phyloP scores from a whole-genome alignment of 768 basidiomycete genomes.

The Jaapia argillacea region DNA sequence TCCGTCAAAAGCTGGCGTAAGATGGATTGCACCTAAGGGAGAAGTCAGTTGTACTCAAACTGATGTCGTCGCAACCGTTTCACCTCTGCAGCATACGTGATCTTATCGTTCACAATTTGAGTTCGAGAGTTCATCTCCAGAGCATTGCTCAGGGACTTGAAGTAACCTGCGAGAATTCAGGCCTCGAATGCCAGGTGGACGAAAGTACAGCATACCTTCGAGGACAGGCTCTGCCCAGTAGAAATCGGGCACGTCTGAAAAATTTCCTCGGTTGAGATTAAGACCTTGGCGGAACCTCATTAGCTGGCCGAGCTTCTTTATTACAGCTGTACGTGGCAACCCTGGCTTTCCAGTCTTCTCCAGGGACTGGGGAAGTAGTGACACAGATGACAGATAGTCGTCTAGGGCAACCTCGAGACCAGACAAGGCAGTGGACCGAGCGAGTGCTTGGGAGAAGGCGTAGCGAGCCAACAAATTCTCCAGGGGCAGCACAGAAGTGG shows the following conservation, averaged over 20 bases:
- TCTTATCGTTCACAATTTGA: slow-evolving; percentile 81
- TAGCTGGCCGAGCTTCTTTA: slow-evolving; percentile 86
- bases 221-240: slow-evolving; percentile 93
- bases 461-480: slow-evolving; percentile 81
- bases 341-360: slow-evolving; percentile 78
- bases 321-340: slow-evolving; percentile 69
- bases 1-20: slow-evolving; percentile 84
- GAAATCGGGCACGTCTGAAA: slow-evolving; percentile 82
- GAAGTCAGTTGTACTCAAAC: background rate
- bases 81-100: slow-evolving; percentile 80
- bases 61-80: background rate
- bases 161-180: slow-evolving; percentile 71
- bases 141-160: slow-evolving; percentile 76
- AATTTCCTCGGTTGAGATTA: slow-evolving; percentile 84
- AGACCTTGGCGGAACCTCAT: slow-evolving; percentile 89
- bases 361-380: slow-evolving; percentile 65
- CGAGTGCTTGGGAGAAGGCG: slow-evolving; percentile 85
- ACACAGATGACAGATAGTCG: slow-evolving; percentile 74
- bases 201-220: too few species aligned
- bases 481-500: slow-evolving; percentile 44
- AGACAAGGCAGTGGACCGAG: slow-evolving; percentile 81
- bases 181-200: slow-evolving; percentile 1
- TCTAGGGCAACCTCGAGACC: slow-evolving; percentile 82
- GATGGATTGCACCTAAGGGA: slow-evolving; percentile 66
- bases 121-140: slow-evolving; percentile 82